phyloP scores from a whole-genome alignment of 2,329 filamentous ascomycete species.

The Xylariaceae sp. region DNA sequence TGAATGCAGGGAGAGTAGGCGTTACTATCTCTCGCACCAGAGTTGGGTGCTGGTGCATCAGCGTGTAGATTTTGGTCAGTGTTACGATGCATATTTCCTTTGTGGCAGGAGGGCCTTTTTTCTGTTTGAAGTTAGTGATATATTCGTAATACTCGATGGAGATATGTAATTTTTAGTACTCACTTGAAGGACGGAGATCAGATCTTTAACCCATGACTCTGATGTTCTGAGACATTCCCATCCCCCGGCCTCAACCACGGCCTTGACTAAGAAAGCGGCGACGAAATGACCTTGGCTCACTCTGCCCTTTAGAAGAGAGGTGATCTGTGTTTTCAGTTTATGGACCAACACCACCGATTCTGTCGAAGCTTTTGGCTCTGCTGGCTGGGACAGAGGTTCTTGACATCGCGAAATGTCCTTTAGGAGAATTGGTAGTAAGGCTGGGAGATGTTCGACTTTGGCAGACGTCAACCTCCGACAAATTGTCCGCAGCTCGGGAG shows the following conservation, averaged over 20 bases:
- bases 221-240: conserved; percentile 74
- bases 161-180: conserved; percentile 13
- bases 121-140: conserved; percentile 43
- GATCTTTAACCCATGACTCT: conserved; percentile 71
- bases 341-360: conserved; percentile 71
- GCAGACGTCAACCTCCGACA: conserved; percentile 69
- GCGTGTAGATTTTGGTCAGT: conserved; percentile 76
- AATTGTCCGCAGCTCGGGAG: conserved; percentile 59
- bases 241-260: conserved; percentile 75
- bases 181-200: conserved; percentile 71
- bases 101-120: conserved; percentile 68
- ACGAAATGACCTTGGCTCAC: conserved; percentile 71
- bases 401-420: conserved; percentile 55
- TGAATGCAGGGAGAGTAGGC: conserved; percentile 70
- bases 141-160: not conserved
- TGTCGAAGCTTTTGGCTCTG: conserved; percentile 54
- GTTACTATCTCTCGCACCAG: conserved; percentile 85
- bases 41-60: conserved; percentile 78
- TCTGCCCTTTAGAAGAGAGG: conserved; percentile 73
- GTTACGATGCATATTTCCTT: conserved; percentile 76
- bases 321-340: conserved; percentile 75
- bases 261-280: conserved; percentile 75
- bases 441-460: conserved; percentile 68
- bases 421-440: conserved; percentile 66
- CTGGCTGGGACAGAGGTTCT: conserved; percentile 58